Evolutionary conservation across 371 early-diverging fungal species (phyloP).

Genomic region (Lichtheimia ramosa): DNA sequence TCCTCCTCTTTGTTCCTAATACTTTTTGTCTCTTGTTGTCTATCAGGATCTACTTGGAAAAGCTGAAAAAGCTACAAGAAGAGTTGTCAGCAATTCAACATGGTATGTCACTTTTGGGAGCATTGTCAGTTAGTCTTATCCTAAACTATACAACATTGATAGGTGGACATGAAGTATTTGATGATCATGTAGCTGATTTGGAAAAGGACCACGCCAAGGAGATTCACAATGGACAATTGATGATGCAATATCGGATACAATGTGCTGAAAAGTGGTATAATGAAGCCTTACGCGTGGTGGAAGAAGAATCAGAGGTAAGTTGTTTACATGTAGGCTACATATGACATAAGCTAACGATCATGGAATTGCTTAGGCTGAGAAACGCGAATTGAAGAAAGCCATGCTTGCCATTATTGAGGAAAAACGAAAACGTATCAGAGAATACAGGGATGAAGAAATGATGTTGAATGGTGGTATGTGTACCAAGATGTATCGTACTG

Average conservation of each 20-base stretch:
- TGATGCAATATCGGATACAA: constrained; percentile 12
- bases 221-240: constrained; percentile 7
- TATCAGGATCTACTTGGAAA: constrained; percentile 14
- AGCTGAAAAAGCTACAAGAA: constrained; percentile 15
- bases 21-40: not conserved
- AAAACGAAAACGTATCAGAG: constrained; percentile 16
- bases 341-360: not conserved
- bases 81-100: constrained; percentile 15
- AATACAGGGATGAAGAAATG: constrained; percentile 16
- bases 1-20: not conserved
- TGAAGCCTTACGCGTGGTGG: constrained; percentile 6
- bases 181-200: constrained; percentile 11
- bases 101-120: not conserved
- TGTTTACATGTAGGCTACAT: not conserved
- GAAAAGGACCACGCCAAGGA: constrained; percentile 10
- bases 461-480: not conserved
- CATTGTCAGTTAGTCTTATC: too few relatives aligned
- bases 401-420: constrained; percentile 18
- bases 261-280: constrained; percentile 12
- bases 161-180: constrained; percentile 11
- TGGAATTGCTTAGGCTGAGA: constrained; percentile 6
- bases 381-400: constrained; percentile 11
- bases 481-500: too few relatives aligned
- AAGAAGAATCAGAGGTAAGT: constrained; percentile 10
- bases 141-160: not conserved